phyloP scores from a whole-genome alignment of 345 rosid genomes.

The Pugionium cornutum region DNA sequence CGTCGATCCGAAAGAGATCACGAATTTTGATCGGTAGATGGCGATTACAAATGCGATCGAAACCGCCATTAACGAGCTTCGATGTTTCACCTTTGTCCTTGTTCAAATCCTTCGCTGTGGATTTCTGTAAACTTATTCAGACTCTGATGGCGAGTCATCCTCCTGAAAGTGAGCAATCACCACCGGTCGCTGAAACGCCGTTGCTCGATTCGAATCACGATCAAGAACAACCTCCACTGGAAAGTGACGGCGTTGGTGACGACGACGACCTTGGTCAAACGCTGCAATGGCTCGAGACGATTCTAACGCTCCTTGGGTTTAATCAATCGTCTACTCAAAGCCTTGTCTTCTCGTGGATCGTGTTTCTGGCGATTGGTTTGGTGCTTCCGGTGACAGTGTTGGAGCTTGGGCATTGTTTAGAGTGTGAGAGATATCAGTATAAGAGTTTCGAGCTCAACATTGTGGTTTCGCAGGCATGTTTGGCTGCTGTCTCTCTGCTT shows the following conservation, averaged over 20 bases:
- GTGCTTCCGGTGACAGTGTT: conserved; percentile 62
- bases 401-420: conserved; percentile 58
- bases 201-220: conserved; percentile 48
- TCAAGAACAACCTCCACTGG: conserved; percentile 20
- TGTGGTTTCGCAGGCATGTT: conserved; percentile 73
- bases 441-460: conserved; percentile 71
- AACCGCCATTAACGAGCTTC: conserved; percentile 40
- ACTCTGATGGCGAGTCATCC: conserved; percentile 17
- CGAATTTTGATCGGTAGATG: neutral
- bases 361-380: conserved; percentile 57
- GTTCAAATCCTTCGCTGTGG: neutral
- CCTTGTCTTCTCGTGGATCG: conserved; percentile 61
- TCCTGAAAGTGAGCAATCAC: conserved; percentile 11
- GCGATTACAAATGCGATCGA: conserved; percentile 36
- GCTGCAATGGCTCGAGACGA: conserved; percentile 52
- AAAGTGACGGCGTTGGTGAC: conserved; percentile 5
- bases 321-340: conserved; percentile 54
- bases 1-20: conserved; percentile 33
- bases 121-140: conserved; percentile 5
- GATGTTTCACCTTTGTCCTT: neutral
- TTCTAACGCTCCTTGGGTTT: conserved; percentile 68
- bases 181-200: conserved; percentile 46
- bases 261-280: conserved; percentile 51
- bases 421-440: conserved; percentile 60
- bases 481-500: conserved; percentile 73